phyloP scores from a whole-genome alignment of 2,329 filamentous ascomycete species.

The Simplicillium aogashimaense region DNA sequence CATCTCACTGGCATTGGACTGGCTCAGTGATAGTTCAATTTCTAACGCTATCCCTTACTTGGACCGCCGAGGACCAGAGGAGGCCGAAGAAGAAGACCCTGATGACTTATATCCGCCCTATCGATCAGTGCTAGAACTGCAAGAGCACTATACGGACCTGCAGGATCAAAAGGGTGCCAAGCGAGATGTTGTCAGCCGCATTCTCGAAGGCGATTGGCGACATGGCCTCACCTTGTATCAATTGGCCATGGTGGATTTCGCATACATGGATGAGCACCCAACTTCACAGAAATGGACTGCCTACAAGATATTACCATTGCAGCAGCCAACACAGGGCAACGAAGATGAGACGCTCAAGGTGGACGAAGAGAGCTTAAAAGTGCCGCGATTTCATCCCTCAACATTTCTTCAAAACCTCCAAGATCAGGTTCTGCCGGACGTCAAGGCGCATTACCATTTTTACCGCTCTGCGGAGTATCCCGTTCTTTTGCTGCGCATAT shows the following conservation, averaged over 20 bases:
- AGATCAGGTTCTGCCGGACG: slow-evolving; percentile 61
- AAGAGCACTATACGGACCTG: slow-evolving; percentile 52
- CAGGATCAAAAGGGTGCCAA: slow-evolving; percentile 50
- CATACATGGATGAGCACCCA: slow-evolving; percentile 56
- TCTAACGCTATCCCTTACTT: slow-evolving; percentile 36
- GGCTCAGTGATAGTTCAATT: slow-evolving; percentile 61
- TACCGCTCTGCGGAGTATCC: slow-evolving; percentile 61
- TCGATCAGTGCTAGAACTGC: slow-evolving; percentile 54
- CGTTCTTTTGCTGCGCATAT: slow-evolving; percentile 66
- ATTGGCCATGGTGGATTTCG: slow-evolving; percentile 58
- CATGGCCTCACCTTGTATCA: slow-evolving; percentile 55
- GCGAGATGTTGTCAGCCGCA: slow-evolving; percentile 52
- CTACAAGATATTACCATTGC: slow-evolving; percentile 46
- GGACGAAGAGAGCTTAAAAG: slow-evolving; percentile 34
- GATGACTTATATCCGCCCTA: slow-evolving; percentile 62
- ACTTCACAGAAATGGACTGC: slow-evolving; percentile 54
- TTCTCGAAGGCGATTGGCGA: slow-evolving; percentile 60
- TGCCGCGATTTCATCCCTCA: slow-evolving; percentile 70
- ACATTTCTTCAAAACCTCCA: slow-evolving; percentile 73
- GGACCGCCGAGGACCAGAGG: slow-evolving; percentile 20
- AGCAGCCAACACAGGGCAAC: slow-evolving; percentile 22
- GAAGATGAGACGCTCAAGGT: slow-evolving; percentile 29
- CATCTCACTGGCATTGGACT: slow-evolving; percentile 62
- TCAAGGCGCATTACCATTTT: slow-evolving; percentile 78
- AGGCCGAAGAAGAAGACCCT: slow-evolving; percentile 44